phyloP scores from a whole-genome alignment of 1,139 yeast species.

The Sugiyamaella japonica region DNA sequence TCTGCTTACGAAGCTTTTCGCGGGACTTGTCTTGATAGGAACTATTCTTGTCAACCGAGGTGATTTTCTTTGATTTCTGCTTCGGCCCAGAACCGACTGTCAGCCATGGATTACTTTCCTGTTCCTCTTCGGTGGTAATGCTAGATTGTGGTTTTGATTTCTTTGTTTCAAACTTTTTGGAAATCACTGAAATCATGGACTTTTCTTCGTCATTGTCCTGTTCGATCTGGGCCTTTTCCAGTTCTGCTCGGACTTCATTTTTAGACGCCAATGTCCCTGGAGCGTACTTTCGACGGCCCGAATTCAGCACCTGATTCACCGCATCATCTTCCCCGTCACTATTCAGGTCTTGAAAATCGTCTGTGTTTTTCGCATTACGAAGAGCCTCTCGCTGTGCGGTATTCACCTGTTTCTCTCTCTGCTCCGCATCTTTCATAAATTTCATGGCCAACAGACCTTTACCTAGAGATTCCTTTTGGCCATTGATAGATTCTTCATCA shows the following conservation, averaged over 20 bases:
- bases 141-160: conserved; percentile 21
- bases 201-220: conserved; percentile 56
- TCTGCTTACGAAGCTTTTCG: conserved; percentile 52
- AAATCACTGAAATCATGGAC: conserved; percentile 40
- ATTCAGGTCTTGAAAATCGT: conserved; percentile 45
- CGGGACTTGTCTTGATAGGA: conserved; percentile 49
- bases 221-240: conserved; percentile 45
- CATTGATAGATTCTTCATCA: conserved; percentile 40
- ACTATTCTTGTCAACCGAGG: conserved; percentile 58
- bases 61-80: conserved; percentile 37
- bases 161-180: conserved; percentile 19
- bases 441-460: conserved; percentile 93
- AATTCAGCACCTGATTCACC: conserved; percentile 48
- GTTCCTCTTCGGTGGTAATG: conserved; percentile 6
- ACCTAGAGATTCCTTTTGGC: conserved; percentile 51
- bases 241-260: conserved; percentile 44
- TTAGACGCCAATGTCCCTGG: conserved; percentile 59
- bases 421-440: conserved; percentile 87
- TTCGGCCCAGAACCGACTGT: conserved; percentile 35
- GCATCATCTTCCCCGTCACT: conserved; percentile 46
- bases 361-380: conserved; percentile 45
- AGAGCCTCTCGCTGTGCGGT: conserved; percentile 53
- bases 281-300: conserved; percentile 80
- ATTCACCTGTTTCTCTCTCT: conserved; percentile 55
- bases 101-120: conserved; percentile 68